Percentiles rank a stretch among this genome's conserved stretches.
These are phyloP conservation scores for Alternaria arbusti DNA, from an alignment of 2,329 filamentous ascomycete species.

Conservation along the genomic window DNA sequence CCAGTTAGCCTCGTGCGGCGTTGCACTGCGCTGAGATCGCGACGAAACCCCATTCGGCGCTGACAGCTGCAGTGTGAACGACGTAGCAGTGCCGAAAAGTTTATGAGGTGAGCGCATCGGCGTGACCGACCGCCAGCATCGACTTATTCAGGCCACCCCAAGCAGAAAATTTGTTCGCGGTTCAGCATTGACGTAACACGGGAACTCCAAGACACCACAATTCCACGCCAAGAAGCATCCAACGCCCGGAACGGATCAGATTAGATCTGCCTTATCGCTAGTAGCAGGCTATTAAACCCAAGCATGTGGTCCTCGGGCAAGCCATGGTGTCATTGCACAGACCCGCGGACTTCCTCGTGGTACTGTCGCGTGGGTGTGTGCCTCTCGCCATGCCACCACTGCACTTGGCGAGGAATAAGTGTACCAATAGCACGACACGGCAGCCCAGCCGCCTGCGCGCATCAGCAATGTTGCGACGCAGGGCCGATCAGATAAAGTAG, in stretches of 20 bases:
- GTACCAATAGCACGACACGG: conserved; percentile 5
- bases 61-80: background rate
- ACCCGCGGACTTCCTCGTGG: background rate
- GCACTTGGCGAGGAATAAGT: conserved; percentile 8
- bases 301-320: background rate
- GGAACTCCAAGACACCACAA: conserved; percentile 3
- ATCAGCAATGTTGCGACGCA: conserved; percentile 3
- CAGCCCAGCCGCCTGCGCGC: background rate
- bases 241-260: conserved; percentile 5
- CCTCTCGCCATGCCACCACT: conserved; percentile 5
- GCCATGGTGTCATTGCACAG: conserved; percentile 8
- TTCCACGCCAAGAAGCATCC: background rate
- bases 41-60: background rate
- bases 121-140: background rate
- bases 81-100: background rate
- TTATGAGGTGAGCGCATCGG: background rate
- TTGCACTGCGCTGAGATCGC: background rate
- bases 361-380: background rate
- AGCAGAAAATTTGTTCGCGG: background rate
- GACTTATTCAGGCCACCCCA: background rate
- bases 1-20: background rate
- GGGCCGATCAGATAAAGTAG: conserved; percentile 12
- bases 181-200: conserved; percentile 13
- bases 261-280: conserved; percentile 14
- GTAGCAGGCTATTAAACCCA: background rate